A percentile compares a stretch with the other conserved stretches of the same genome.
Evolutionary conservation across 2,329 filamentous ascomycete species (phyloP).

Genomic region (Neospermospora avenae): DNA sequence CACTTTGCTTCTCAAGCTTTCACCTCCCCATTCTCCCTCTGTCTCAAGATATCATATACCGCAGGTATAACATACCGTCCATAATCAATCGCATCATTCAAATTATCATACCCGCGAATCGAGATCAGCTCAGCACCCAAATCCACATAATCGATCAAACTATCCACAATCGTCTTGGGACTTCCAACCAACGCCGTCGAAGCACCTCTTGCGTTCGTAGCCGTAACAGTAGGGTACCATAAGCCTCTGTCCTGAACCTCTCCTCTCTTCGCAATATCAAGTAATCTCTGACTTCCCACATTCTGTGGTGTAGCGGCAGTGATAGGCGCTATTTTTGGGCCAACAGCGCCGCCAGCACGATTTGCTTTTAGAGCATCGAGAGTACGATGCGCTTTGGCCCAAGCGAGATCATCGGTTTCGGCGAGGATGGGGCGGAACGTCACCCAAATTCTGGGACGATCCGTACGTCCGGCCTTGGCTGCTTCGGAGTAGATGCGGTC

Average conservation of each 20-base stretch:
- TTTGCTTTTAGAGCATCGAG: conserved; percentile 49
- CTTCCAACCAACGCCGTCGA: conserved; percentile 58
- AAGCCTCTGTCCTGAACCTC: conserved; percentile 59
- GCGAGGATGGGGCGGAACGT: conserved; percentile 60
- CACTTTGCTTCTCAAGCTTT: neutral
- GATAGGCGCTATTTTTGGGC: conserved; percentile 32
- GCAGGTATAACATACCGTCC: conserved; percentile 52
- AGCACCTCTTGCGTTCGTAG: conserved; percentile 56
- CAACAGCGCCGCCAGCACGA: conserved; percentile 32
- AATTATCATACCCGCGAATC: conserved; percentile 59
- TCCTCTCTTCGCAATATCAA: conserved; percentile 53
- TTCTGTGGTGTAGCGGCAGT: conserved; percentile 53
- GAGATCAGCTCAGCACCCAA: conserved; percentile 55
- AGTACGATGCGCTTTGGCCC: conserved; percentile 56
- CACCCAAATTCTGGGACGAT: conserved; percentile 59
- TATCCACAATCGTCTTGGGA: conserved; percentile 49
- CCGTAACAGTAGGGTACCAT: conserved; percentile 62
- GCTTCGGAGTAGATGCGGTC: conserved; percentile 57
- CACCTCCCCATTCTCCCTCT: neutral
- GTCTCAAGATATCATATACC: conserved; percentile 41
- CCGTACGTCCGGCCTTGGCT: conserved; percentile 52
- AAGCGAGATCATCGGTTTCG: conserved; percentile 60
- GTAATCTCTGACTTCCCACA: conserved; percentile 54
- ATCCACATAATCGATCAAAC: conserved; percentile 55
- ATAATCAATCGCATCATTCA: conserved; percentile 58